phyloP scores from a whole-genome alignment of 2,329 filamentous ascomycete species.

The Neofusicoccum parvum region DNA sequence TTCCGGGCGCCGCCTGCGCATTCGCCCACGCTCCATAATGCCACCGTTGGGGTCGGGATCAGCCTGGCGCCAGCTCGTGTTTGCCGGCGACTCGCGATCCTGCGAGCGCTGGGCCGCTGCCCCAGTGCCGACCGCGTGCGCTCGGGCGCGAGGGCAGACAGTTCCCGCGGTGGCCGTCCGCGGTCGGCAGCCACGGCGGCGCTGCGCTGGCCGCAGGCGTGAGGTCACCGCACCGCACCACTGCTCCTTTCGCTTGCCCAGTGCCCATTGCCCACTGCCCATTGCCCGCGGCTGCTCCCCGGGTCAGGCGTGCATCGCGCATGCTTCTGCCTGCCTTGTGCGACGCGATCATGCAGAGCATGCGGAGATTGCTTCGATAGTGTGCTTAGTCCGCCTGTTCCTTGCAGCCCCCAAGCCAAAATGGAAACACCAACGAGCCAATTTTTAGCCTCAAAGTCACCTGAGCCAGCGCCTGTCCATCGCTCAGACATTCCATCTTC shows the following conservation, averaged over 20 bases:
- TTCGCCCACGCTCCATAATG: not conserved
- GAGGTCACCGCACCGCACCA: not conserved
- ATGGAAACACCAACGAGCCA: not conserved
- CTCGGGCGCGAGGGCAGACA: not conserved
- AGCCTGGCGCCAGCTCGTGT: slow-evolving; percentile 5
- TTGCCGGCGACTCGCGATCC: not conserved
- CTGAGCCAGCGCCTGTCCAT: not conserved
- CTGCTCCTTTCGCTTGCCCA: not conserved
- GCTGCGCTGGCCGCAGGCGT: not conserved
- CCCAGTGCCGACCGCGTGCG: not conserved
- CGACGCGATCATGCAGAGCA: slow-evolving; percentile 9
- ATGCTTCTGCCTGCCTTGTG: not conserved
- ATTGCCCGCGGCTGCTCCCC: not conserved
- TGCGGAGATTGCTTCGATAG: slow-evolving; percentile 16
- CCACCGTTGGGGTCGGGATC: slow-evolving; percentile 7
- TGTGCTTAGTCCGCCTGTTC: slow-evolving; percentile 9
- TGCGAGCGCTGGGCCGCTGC: not conserved
- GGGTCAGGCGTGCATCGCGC: not conserved
- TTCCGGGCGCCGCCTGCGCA: not conserved
- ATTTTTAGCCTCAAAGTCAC: not conserved
- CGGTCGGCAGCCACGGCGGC: not conserved
- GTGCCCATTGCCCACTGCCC: not conserved
- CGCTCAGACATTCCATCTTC: not conserved
- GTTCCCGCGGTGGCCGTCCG: not conserved
- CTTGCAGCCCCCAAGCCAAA: not conserved